Conservation (phyloP, 192 early-diverging fungal genomes). For the Coemansia asiatica region DNA sequence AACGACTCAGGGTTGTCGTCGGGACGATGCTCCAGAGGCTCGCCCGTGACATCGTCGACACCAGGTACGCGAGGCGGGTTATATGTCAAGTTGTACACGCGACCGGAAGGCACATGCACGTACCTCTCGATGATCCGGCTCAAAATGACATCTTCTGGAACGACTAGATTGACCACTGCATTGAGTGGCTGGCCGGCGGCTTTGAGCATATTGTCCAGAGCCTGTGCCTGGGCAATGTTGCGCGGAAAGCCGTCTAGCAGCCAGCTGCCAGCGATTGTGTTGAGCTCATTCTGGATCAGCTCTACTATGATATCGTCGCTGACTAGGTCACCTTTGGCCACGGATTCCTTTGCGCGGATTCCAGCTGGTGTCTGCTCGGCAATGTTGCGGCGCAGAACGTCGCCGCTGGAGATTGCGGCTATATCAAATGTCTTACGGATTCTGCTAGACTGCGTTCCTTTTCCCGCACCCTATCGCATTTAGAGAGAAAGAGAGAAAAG, state of each 20-base stretch:
- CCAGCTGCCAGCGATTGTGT: slow-evolving; percentile 59
- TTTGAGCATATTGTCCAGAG: slow-evolving; percentile 58
- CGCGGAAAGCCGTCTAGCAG: slow-evolving; percentile 92
- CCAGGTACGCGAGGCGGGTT: slow-evolving; percentile 85
- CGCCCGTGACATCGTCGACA: slow-evolving; percentile 91
- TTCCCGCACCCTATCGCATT: slow-evolving; percentile 78
- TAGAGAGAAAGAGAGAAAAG: neutral
- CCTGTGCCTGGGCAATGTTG: slow-evolving; percentile 76
- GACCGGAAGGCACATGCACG: slow-evolving; percentile 87
- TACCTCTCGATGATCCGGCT: slow-evolving; percentile 92
- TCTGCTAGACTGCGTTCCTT: slow-evolving; percentile 87
- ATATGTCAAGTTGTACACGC: slow-evolving; percentile 91
- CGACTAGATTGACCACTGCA: slow-evolving; percentile 85
- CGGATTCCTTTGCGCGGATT: slow-evolving; percentile 53
- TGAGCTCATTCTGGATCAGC: slow-evolving; percentile 47
- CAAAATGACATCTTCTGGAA: slow-evolving; percentile 87
- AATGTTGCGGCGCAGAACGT: slow-evolving; percentile 84
- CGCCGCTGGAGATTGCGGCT: slow-evolving; percentile 78
- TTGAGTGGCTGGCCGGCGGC: slow-evolving; percentile 66
- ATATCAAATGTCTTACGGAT: slow-evolving; percentile 70
- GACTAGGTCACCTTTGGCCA: slow-evolving; percentile 46
- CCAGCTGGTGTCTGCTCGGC: slow-evolving; percentile 64
- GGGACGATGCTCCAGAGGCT: slow-evolving; percentile 78
- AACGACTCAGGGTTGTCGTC: slow-evolving; percentile 90
- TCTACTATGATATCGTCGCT: slow-evolving; percentile 45